A percentile compares a stretch with the other conserved stretches of the same genome.
phyloP scores from a whole-genome alignment of 2,329 filamentous ascomycete genomes.

The Fusarium acutatum region DNA sequence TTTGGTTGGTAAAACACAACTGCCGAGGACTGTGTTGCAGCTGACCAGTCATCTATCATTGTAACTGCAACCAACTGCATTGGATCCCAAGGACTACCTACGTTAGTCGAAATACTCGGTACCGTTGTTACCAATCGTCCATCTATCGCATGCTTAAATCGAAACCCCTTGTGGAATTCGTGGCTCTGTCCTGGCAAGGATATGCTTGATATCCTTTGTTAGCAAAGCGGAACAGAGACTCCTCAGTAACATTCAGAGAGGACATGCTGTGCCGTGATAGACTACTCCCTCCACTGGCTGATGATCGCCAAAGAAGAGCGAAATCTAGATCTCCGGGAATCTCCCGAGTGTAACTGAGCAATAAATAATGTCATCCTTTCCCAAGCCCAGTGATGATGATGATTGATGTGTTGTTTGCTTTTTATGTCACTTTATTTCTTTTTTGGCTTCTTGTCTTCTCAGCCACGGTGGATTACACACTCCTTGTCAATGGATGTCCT shows the following conservation, averaged over 20 bases:
- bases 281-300: not conserved
- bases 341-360: slow-evolving; percentile 27
- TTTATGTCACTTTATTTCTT: not conserved
- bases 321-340: not conserved
- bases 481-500: not conserved
- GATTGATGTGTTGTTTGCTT: not conserved
- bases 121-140: slow-evolving; percentile 1
- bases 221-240: not conserved
- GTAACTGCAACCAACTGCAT: not conserved
- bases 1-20: not conserved
- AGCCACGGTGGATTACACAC: not conserved
- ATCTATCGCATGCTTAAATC: not conserved
- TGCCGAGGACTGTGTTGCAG: not conserved
- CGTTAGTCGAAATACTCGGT: not conserved
- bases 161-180: not conserved
- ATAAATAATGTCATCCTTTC: not conserved
- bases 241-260: not conserved
- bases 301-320: not conserved
- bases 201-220: slow-evolving; percentile 10
- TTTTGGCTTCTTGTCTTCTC: not conserved
- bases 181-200: slow-evolving; percentile 1
- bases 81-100: not conserved
- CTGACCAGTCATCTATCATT: slow-evolving; percentile 1
- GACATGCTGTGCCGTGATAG: not conserved
- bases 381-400: not conserved